These are phyloP conservation scores for Phialophora chinensis DNA, from an alignment of 2,329 filamentous ascomycete species.

Conservation along the genomic window DNA sequence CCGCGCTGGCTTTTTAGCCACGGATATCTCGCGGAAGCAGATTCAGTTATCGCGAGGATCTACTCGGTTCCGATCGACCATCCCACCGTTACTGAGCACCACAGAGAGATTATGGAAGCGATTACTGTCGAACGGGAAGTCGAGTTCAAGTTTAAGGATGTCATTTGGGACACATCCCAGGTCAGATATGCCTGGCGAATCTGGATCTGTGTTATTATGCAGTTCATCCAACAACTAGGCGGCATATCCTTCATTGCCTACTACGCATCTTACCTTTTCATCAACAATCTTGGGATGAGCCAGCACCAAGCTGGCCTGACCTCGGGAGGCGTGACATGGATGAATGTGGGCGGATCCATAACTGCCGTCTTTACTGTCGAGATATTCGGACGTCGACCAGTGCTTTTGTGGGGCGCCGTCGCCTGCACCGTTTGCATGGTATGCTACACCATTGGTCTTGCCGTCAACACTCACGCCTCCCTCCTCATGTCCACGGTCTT, in stretches of 20 bases:
- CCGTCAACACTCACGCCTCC: slow-evolving; percentile 53
- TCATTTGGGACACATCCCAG: slow-evolving; percentile 5
- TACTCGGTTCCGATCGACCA: too few species aligned
- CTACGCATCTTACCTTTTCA: slow-evolving; percentile 12
- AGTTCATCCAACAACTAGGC: slow-evolving; percentile 7
- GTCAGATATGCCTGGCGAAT: slow-evolving; percentile 11
- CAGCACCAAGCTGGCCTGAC: slow-evolving; percentile 6
- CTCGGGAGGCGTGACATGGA: too few species aligned
- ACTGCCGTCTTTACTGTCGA: slow-evolving; percentile 7
- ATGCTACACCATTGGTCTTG: slow-evolving; percentile 40
- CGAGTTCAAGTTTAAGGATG: slow-evolving; percentile 2
- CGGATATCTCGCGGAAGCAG: too few species aligned
- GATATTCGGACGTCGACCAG: slow-evolving; percentile 6
- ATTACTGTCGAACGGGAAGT: slow-evolving; percentile 1
- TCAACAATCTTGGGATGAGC: slow-evolving; percentile 14
- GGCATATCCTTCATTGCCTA: slow-evolving; percentile 9
- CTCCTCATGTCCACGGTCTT: slow-evolving; percentile 76
- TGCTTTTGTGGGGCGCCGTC: slow-evolving; percentile 12
- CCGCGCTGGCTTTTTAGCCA: too few species aligned
- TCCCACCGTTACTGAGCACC: neutral
- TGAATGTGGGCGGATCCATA: neutral
- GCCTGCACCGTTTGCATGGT: slow-evolving; percentile 11
- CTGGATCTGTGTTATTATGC: slow-evolving; percentile 11
- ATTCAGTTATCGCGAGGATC: too few species aligned
- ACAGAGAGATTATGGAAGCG: slow-evolving; percentile 1